These are phyloP conservation scores for Neurospora sp. DNA, from an alignment of 495 filamentous ascomycete genomes.

Conservation along the genomic window DNA sequence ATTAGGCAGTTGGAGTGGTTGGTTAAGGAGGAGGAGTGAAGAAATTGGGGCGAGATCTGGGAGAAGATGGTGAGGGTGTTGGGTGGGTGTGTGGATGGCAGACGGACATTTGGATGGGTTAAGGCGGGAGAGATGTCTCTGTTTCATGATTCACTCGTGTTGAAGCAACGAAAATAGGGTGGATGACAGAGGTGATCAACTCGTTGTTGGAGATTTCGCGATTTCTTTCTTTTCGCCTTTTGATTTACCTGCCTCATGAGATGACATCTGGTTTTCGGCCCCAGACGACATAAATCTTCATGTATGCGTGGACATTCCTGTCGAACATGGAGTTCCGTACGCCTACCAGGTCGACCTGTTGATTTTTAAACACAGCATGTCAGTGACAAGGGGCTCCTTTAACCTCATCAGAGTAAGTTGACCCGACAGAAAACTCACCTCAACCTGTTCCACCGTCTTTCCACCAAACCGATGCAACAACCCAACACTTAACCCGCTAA, in stretches of 20 bases:
- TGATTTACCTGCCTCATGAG: background rate
- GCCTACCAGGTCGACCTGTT: constrained; percentile 47
- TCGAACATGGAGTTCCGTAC: constrained; percentile 48
- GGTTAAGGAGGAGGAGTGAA: constrained; percentile 2
- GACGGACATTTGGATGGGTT: background rate
- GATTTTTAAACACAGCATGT: background rate
- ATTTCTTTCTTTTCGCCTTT: background rate
- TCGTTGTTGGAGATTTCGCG: background rate
- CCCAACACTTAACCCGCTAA: constrained; percentile 21
- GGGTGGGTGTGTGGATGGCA: background rate
- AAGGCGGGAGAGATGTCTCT: constrained; percentile 1
- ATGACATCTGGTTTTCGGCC: constrained; percentile 40
- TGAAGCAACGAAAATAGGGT: background rate
- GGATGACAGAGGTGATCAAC: background rate
- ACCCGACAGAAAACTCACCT: constrained; percentile 17
- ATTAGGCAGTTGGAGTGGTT: constrained; percentile 43
- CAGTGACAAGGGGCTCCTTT: background rate
- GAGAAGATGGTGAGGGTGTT: background rate
- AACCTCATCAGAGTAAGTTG: background rate
- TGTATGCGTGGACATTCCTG: constrained; percentile 44
- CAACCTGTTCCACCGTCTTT: constrained; percentile 30
- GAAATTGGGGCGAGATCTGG: no score
- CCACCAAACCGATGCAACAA: constrained; percentile 27
- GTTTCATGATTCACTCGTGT: background rate
- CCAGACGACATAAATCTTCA: constrained; percentile 42